Base-by-base conservation (phyloP, 2,329 filamentous ascomycete genomes). In the Tolypocladium sp. region DNA sequence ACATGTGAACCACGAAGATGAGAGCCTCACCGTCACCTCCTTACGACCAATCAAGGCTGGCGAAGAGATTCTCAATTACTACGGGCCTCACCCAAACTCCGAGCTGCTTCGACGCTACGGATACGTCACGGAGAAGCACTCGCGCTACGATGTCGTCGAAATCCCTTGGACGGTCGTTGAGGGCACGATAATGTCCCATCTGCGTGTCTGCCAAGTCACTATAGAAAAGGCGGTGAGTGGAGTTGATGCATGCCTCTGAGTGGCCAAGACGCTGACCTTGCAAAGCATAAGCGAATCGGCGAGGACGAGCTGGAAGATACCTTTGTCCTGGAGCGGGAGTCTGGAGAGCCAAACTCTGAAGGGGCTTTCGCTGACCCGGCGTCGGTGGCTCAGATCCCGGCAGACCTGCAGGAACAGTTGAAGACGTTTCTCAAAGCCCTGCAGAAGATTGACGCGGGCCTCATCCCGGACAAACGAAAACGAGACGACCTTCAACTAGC, bases 31-130 rank as follows among this genome's bases (percentile, higher is more conserved):
- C 3, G 93, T 94, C 71, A 88, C 86, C 30, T 80, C 89, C 0
- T 78, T 92, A 60, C 83, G 86, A 51, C 74, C 82, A 1, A 91
- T 96, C 66, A 74, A 73, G 30, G 81, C 82, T 0, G 89, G 89
- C 7, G 83, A 91, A 59, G 89, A 96, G 71, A 84, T 96, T 22
- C 84, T 92, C 69, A 96, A 96, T 70, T 92, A 96, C 74, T 96
- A 96, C 65, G 92, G 92, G 0, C 86, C 91, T 7, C 82, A 95
- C 3, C 89, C 91, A 12, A 89, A 90, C 60, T 88, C 89, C 1
- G 92, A 97, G 68, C 78, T 96, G 9, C 80, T 96, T 13, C 81
- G 92, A 41, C 82, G 92, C 17, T 96, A 96, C 66, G 92, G 92
- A 22, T 96, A 96, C 67, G 85, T 92, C n/a, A 93, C 91, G 0